A percentile compares a stretch with the other conserved stretches of the same genome.
phyloP scores from a whole-genome alignment of 1,284 basidiomycete genomes.

The Pascua guehoae region DNA sequence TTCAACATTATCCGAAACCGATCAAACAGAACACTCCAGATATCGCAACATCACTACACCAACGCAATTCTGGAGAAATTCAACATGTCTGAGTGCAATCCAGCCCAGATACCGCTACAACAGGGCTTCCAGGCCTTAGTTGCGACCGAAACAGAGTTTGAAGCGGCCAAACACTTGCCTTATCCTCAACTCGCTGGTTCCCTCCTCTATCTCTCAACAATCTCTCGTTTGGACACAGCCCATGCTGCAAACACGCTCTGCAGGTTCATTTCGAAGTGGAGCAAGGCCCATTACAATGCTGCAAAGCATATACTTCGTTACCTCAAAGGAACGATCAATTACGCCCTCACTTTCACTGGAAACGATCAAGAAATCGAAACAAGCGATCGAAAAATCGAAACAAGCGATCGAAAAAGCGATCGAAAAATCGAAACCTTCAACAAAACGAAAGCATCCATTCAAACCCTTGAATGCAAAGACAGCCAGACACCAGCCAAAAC shows the following conservation, averaged over 20 bases:
- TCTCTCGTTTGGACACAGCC: conserved; percentile 22
- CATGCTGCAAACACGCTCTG: conserved; percentile 19
- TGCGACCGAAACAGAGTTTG: conserved; percentile 13
- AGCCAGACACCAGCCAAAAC: too few relatives aligned
- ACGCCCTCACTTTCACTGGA: conserved; percentile 11
- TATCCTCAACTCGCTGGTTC: conserved; percentile 9
- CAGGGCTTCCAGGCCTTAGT: conserved; percentile 2
- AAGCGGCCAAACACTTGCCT: conserved; percentile 6
- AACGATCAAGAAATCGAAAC: too few relatives aligned
- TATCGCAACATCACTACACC: conserved; percentile 23
- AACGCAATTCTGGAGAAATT: conserved; percentile 18
- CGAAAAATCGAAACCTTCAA: too few relatives aligned
- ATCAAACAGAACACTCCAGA: conserved; percentile 7
- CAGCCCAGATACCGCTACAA: conserved; percentile 14
- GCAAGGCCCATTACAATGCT: conserved; percentile 2
- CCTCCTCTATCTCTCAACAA: conserved; percentile 19
- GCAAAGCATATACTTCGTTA: conserved; percentile 7
- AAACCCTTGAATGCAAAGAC: too few relatives aligned
- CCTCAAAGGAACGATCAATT: conserved; percentile 14
- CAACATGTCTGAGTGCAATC: conserved; percentile 18
- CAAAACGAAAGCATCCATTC: too few relatives aligned
- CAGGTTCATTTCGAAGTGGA: conserved; percentile 10
- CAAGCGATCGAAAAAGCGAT: too few relatives aligned
- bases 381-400: too few relatives aligned
- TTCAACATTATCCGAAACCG: conserved; percentile 19